Conservation (phyloP, 73 alveolate genomes). For the Breviolum minutum region DNA sequence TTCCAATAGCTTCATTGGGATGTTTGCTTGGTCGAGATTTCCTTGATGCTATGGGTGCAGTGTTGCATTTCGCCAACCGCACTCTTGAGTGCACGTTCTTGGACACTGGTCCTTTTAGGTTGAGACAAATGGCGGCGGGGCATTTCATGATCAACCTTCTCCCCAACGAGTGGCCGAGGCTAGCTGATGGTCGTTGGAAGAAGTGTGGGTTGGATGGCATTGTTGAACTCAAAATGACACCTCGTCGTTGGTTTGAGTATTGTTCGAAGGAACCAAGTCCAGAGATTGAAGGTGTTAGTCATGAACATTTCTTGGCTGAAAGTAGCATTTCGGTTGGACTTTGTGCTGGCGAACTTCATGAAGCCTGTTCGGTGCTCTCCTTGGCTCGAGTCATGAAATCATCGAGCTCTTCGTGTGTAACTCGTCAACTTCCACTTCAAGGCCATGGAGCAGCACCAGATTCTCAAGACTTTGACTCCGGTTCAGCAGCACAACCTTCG, state of each 20-base stretch:
- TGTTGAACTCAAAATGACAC: neutral
- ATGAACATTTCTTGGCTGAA: neutral
- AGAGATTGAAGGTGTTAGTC: no score
- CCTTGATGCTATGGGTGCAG: neutral
- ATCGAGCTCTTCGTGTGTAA: neutral
- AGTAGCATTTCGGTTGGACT: neutral
- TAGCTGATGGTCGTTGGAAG: neutral
- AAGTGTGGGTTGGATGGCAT: neutral
- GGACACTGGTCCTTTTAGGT: neutral
- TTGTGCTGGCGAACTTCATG: neutral
- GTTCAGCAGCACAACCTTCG: neutral
- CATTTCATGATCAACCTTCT: neutral
- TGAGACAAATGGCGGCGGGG: neutral
- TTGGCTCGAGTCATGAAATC: neutral
- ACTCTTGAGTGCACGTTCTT: neutral
- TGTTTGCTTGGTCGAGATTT: slow-evolving; percentile 2
- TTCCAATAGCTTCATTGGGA: neutral
- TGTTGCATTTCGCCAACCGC: neutral
- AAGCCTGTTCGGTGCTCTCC: neutral
- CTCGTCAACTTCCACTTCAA: neutral
- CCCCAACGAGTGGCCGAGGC: neutral
- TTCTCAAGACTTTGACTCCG: neutral
- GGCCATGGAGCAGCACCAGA: neutral
- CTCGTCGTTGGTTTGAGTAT: neutral
- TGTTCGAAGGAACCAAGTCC: no score